Conservation (phyloP, 345 rosid genomes). For the Hypericum androsaemum region DNA sequence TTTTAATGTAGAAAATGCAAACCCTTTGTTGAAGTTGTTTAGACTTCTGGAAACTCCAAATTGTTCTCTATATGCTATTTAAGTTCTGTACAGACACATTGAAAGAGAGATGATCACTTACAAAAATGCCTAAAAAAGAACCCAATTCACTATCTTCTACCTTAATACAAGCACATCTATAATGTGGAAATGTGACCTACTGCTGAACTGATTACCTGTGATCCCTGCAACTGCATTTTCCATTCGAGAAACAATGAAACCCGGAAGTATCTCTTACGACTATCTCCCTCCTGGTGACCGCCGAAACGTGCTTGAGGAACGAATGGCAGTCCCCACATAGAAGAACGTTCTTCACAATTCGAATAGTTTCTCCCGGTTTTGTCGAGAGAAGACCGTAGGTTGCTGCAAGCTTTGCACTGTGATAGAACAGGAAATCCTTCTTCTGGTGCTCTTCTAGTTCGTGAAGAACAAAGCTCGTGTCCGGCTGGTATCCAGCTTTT, state of each 20-base stretch:
- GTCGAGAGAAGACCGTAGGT: slow-evolving; percentile 60
- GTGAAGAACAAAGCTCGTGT: slow-evolving; percentile 81
- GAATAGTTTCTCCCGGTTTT: slow-evolving; percentile 35
- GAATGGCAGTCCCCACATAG: slow-evolving; percentile 79
- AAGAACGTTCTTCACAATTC: slow-evolving; percentile 59
- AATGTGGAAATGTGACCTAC: too few relatives aligned
- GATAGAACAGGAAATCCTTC: slow-evolving; percentile 65
- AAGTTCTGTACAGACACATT: too few relatives aligned
- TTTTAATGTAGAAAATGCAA: too few relatives aligned
- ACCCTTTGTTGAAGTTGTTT: too few relatives aligned
- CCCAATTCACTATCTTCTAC: too few relatives aligned
- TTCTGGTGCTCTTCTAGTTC: slow-evolving; percentile 84
- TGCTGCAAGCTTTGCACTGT: slow-evolving; percentile 80
- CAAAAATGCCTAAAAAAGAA: too few relatives aligned
- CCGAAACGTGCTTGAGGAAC: slow-evolving; percentile 49
- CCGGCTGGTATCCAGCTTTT: slow-evolving; percentile 61
- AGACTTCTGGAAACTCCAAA: too few relatives aligned
- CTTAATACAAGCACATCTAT: too few relatives aligned
- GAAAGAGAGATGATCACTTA: too few relatives aligned
- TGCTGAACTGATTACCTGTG: slow-evolving; percentile 32
- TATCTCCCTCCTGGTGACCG: slow-evolving; percentile 50
- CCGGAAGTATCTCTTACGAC: slow-evolving; percentile 71
- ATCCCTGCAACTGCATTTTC: slow-evolving; percentile 68
- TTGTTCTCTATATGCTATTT: too few relatives aligned
- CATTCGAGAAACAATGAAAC: slow-evolving; percentile 60